Percentiles rank a stretch among this genome's conserved stretches.
phyloP scores from a whole-genome alignment of 495 filamentous ascomycete genomes.

The Clohesyomyces aquaticus region DNA sequence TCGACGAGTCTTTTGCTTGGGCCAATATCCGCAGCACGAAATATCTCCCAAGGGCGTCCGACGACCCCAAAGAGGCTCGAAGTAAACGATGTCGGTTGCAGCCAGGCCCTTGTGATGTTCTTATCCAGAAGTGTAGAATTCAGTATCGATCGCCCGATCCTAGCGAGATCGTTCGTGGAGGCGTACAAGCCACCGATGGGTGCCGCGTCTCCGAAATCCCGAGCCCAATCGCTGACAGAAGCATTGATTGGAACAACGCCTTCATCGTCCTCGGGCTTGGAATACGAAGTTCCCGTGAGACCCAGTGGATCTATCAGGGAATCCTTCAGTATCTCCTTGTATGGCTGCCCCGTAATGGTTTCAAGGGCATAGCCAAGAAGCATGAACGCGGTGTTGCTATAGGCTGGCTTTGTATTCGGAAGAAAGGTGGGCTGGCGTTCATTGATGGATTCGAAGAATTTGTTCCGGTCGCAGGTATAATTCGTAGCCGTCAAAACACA shows the following conservation, averaged over 20 bases:
- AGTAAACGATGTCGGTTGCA: slow-evolving; percentile 57
- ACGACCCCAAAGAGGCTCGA: slow-evolving; percentile 53
- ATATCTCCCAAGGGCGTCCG: slow-evolving; percentile 55
- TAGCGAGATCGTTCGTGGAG: slow-evolving; percentile 43
- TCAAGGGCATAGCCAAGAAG: slow-evolving; percentile 34
- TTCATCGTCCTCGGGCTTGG: slow-evolving; percentile 20
- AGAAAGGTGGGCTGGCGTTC: neutral
- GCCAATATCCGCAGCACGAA: slow-evolving; percentile 27
- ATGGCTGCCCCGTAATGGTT: slow-evolving; percentile 12
- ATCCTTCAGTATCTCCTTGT: slow-evolving; percentile 48
- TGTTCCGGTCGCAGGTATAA: slow-evolving; percentile 10
- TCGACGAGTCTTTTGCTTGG: slow-evolving; percentile 42
- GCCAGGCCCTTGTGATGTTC: slow-evolving; percentile 50
- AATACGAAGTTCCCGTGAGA: slow-evolving; percentile 51
- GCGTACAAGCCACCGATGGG: slow-evolving; percentile 36
- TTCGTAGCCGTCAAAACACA: neutral
- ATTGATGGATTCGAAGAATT: slow-evolving; percentile 6
- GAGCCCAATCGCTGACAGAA: slow-evolving; percentile 40
- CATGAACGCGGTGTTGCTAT: slow-evolving; percentile 27
- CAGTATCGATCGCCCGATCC: slow-evolving; percentile 54
- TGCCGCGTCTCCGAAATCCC: slow-evolving; percentile 30
- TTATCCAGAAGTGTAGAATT: slow-evolving; percentile 51
- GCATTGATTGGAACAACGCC: slow-evolving; percentile 15
- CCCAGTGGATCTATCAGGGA: slow-evolving; percentile 53
- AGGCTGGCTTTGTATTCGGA: slow-evolving; percentile 29